These are phyloP conservation scores for Talaromyces sp. DNA, from an alignment of 2,329 filamentous ascomycete species.

Conservation along the genomic window DNA sequence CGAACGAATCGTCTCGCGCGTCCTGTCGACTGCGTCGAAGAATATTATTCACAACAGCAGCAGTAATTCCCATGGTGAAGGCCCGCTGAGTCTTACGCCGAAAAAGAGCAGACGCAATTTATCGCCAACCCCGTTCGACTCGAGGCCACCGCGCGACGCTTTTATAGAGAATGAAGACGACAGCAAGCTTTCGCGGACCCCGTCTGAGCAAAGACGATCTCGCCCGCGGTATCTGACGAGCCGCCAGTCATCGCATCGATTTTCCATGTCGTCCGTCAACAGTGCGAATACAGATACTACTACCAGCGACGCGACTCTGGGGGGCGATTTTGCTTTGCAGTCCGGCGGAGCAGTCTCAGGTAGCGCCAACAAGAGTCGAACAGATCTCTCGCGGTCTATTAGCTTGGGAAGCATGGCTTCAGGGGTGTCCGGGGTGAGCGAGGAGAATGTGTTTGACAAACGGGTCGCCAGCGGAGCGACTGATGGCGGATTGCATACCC, in stretches of 20 bases:
- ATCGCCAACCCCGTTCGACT: conserved; percentile 21
- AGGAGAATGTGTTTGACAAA: conserved; percentile 42
- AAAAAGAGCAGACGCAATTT: conserved; percentile 26
- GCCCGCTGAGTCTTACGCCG: conserved; percentile 18
- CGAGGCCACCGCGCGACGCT: conserved; percentile 24
- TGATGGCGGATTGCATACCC: conserved; percentile 50
- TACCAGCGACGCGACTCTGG: conserved; percentile 68
- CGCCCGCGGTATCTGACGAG: conserved; percentile 54
- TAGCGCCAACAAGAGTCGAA: conserved; percentile 13
- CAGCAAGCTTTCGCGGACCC: conserved; percentile 16
- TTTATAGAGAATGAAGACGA: conserved; percentile 21
- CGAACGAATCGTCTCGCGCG: conserved; percentile 35
- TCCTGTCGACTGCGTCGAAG: conserved; percentile 27
- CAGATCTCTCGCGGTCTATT: conserved; percentile 64
- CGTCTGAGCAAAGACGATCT: conserved; percentile 29
- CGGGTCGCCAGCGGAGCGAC: conserved; percentile 33
- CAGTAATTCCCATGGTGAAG: neutral
- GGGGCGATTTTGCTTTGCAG: conserved; percentile 76
- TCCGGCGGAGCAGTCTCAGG: conserved; percentile 64
- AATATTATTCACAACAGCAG: conserved; percentile 3
- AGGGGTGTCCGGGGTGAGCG: conserved; percentile 56
- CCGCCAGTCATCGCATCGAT: conserved; percentile 54
- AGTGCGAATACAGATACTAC: conserved; percentile 57
- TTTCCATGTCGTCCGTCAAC: conserved; percentile 54
- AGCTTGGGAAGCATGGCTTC: conserved; percentile 90